Percentiles rank a stretch among this genome's conserved stretches.
These are phyloP conservation scores for Raddia distichophylla DNA, from an alignment of 176 grass and related monocot species.

Conservation along the genomic window DNA sequence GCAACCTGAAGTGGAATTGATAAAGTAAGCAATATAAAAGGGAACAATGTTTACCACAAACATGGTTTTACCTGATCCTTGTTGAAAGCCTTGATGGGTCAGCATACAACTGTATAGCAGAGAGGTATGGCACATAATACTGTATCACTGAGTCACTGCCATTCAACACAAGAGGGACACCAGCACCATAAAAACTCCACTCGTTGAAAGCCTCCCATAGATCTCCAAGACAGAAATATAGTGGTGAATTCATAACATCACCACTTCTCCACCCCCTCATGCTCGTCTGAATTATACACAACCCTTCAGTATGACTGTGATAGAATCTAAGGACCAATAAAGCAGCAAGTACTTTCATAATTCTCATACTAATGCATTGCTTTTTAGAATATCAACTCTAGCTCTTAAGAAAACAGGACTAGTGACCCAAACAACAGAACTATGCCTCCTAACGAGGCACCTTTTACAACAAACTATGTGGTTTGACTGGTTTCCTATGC, in stretches of 20 bases:
- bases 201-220: conserved; percentile 91
- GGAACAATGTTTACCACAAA: not conserved
- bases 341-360: not conserved
- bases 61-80: conserved; percentile 51
- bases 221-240: conserved; percentile 69
- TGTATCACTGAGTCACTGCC: conserved; percentile 76
- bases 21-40: not conserved
- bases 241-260: conserved; percentile 42
- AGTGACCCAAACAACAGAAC: not conserved
- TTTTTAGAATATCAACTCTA: not conserved
- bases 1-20: not conserved
- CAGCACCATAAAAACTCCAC: conserved; percentile 89
- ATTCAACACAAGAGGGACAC: conserved; percentile 77
- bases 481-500: too few species aligned
- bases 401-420: not conserved
- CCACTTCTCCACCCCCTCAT: conserved; percentile 57
- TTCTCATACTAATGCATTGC: not conserved
- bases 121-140: conserved; percentile 92
- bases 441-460: not conserved
- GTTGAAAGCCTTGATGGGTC: conserved; percentile 50
- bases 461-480: not conserved
- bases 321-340: not conserved
- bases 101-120: conserved; percentile 79
- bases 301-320: not conserved
- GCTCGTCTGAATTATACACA: conserved; percentile 47